A percentile compares a stretch with the other conserved stretches of the same genome.
These are phyloP conservation scores for Haplosporangium sp. DNA, from an alignment of 371 early-diverging fungal species.

Conservation along the genomic window DNA sequence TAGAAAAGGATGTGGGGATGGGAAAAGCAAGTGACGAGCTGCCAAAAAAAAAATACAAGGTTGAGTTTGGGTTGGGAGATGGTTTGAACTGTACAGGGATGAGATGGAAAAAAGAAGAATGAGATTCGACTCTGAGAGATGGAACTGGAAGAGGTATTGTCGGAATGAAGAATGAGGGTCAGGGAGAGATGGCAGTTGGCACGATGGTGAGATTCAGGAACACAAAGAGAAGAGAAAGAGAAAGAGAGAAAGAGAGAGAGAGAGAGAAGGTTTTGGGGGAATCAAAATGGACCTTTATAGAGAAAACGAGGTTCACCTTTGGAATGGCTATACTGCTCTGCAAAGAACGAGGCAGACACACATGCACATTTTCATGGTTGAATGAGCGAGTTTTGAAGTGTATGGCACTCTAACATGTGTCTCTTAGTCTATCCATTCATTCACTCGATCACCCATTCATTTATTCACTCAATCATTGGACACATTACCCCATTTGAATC, in stretches of 20 bases:
- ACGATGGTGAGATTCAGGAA: neutral
- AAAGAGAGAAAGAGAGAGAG: slow-evolving; percentile 3
- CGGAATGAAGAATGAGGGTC: neutral
- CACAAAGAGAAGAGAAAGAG: neutral
- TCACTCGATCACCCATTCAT: neutral
- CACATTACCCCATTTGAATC: too few relatives aligned
- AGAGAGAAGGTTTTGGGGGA: slow-evolving; percentile 1
- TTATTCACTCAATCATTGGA: neutral
- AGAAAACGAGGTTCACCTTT: too few relatives aligned
- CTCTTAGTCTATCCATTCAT: neutral
- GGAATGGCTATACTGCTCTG: neutral
- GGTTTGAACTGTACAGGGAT: slow-evolving; percentile 19
- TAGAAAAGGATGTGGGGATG: neutral
- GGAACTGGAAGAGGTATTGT: neutral
- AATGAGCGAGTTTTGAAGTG: neutral
- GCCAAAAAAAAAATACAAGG: neutral
- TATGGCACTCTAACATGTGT: neutral
- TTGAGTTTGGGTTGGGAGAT: slow-evolving; percentile 16
- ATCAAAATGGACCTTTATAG: neutral
- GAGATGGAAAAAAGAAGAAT: slow-evolving; percentile 14
- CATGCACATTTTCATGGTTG: neutral
- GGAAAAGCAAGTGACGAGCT: neutral
- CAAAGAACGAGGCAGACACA: neutral
- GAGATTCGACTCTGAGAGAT: slow-evolving; percentile 17
- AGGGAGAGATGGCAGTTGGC: neutral